Base-by-base conservation (phyloP, 352 stramenopile genomes). In the Globisporangium orthogonon region DNA sequence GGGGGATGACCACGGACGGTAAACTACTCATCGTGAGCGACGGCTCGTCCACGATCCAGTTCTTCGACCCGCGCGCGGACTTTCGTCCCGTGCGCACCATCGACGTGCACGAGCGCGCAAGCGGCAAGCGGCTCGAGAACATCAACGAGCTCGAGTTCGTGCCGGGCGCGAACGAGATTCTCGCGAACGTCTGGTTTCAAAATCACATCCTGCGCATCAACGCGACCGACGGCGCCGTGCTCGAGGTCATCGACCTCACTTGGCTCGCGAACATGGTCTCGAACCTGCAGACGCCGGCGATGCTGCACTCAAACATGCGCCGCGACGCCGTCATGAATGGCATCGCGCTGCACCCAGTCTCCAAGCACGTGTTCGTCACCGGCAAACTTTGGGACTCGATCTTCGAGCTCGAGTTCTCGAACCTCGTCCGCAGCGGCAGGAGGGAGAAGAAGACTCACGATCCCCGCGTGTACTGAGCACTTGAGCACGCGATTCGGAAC, bases 71-170 rank as follows among this genome's bases (percentile, higher is more conserved):
- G 13, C 51, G 40, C 13, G 55, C 73, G 15, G 66, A 73, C 7
- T 89, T 93, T 52, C 63, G 71, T 50, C 66, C 76, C 47, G 66
- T 86, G 47, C 78, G 77, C 30, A 64, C 41, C 18, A 85, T 94
- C 53, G 71, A 64, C 18, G 82, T 94, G 23, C 69, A 70, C 45
- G 41, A 72, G 31, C 13, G 3, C 30, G 40, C 9, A 28, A 41
- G 80, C 61, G 78, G 77, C 52, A 55, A 66, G 37, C 37, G 53
- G 0, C 63, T 95, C 47, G 61, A 33, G 17, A 75, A 85, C 35
- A 56, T 96, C 52, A 96, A 96, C 66, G 87, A 96, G 53, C 75
- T 96, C 46, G 87, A 96, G 72, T 95, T 74, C 47, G 79, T 94
- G 1, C 64, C 91, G 29, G 84, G 74, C 4, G 76, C 90, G 52